Conservation (phyloP, 2,329 filamentous ascomycete genomes). For the Apiospora sp. region DNA sequence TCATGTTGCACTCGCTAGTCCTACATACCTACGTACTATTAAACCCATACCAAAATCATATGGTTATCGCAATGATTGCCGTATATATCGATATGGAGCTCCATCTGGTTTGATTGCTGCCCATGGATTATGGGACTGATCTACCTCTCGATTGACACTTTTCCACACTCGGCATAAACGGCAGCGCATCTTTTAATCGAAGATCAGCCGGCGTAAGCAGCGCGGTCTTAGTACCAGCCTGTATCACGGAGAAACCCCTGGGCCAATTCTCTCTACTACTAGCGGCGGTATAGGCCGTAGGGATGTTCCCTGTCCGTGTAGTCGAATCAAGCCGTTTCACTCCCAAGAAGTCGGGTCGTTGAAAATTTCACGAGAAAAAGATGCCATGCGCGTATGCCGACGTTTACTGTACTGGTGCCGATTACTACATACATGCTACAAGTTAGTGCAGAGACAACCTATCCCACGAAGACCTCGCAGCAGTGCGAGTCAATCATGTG, state of each 20-base stretch:
- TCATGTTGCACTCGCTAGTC: not conserved
- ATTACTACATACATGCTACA: not conserved
- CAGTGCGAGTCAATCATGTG: not conserved
- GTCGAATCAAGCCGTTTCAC: not conserved
- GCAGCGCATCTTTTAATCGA: not conserved
- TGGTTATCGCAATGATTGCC: not conserved
- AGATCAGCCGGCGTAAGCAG: constrained; percentile 1
- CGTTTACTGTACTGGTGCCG: not conserved
- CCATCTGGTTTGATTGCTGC: not conserved
- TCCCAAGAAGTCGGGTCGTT: not conserved
- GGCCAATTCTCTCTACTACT: not conserved
- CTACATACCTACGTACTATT: not conserved
- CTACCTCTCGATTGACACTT: not conserved
- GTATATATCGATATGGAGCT: not conserved
- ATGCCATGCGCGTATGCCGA: not conserved
- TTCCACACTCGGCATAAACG: constrained; percentile 14
- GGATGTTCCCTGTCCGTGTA: constrained; percentile 4
- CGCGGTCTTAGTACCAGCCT: not conserved
- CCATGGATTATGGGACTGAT: constrained; percentile 18
- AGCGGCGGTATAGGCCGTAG: not conserved
- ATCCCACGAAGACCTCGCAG: not conserved
- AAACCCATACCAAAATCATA: not conserved
- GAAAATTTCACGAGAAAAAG: not conserved
- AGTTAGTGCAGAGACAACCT: not conserved
- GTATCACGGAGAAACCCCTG: not conserved